Evolutionary conservation across 805 yeast genomes (phyloP).

Genomic region (Suhomyces canberraensis): DNA sequence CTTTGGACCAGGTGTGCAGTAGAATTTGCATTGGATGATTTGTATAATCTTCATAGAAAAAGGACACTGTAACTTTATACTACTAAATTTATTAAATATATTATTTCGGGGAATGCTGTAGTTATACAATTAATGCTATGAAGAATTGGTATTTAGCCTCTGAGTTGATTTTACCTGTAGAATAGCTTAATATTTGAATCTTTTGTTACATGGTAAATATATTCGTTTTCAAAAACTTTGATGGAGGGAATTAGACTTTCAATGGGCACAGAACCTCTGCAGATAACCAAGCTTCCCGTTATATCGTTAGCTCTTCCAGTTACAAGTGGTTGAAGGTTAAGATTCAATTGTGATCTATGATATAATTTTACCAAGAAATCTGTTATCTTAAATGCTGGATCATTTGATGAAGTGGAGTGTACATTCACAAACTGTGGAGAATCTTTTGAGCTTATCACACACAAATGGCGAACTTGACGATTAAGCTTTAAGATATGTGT

Average conservation of each 20-base stretch:
- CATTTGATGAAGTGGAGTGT: constrained; percentile 15
- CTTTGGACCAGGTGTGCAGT: constrained; percentile 86
- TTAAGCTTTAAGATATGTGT: constrained; percentile 32
- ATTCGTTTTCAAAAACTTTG: constrained; percentile 55
- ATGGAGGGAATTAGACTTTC: constrained; percentile 12
- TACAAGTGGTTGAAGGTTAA: constrained; percentile 62
- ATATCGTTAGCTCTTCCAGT: constrained; percentile 84
- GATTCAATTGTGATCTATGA: constrained; percentile 48
- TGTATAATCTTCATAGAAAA: constrained; percentile 47
- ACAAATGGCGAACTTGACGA: constrained; percentile 28
- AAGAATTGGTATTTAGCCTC: no score
- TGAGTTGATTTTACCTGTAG: constrained; percentile 31
- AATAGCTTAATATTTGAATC: constrained; percentile 49
- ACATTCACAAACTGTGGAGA: constrained; percentile 32
- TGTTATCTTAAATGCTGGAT: constrained; percentile 41
- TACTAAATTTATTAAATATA: no score
- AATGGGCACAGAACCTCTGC: constrained; percentile 51
- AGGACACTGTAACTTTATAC: no score
- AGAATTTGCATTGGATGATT: constrained; percentile 83
- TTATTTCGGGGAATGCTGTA: not conserved
- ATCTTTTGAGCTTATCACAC: constrained; percentile 39
- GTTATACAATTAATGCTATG: no score
- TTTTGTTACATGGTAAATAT: constrained; percentile 55
- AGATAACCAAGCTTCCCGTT: constrained; percentile 65
- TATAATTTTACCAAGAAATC: constrained; percentile 47